Evolutionary conservation across 2,329 filamentous ascomycete genomes (phyloP), one percentile per base, ranked within the genome.

Genomic region (Ophiocordyceps camponoti-floridani): DNA sequence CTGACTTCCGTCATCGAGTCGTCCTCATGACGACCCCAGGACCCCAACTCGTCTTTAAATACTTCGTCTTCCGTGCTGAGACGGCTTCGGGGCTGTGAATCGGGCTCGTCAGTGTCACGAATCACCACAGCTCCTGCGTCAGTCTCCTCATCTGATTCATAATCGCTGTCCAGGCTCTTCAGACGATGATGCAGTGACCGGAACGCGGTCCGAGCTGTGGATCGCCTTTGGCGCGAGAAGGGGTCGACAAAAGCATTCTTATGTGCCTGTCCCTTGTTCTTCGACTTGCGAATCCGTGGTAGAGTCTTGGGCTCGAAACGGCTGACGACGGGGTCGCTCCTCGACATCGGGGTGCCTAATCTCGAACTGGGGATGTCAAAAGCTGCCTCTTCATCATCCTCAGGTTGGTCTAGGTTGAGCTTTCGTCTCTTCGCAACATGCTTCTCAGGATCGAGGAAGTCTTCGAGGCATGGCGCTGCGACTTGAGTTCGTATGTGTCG

Each of bases 401-500:
- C 72, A 0, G 79, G 75, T 51, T 84, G 82, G 38, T 79, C 68
- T 45, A 94, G 77, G 44, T 88, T 85, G 16, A 94, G 67, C 58
- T 79, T 84, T 49, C 82, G 75, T 47, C 89, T 74, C 61, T 85
- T 93, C n/a, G 78, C 73, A 2, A 70, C 68, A 60, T 94, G 87
- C 47, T 86, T 83, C 45, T 73, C 73, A 4, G 91, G 88, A 51
- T 94, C 81, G 47, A 98, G 73, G 55, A 81, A 87, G 40, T 86
- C 76, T 52, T 84, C 82, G 35, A 98, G 69, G 40, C 79, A 73
- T 3, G 87, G 86, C 7, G 81, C 84, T 9, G 84, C 88, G 42
- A 96, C 79, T 53, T 89, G 83, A 41, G 82, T 83, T 53, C 88
- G 87, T 55, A 96, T 84, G 58, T 95, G 87, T 51, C 83, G 77